These are phyloP conservation scores for Fusarium sp. DNA, from an alignment of 2,329 filamentous ascomycete species.

Conservation along the genomic window DNA sequence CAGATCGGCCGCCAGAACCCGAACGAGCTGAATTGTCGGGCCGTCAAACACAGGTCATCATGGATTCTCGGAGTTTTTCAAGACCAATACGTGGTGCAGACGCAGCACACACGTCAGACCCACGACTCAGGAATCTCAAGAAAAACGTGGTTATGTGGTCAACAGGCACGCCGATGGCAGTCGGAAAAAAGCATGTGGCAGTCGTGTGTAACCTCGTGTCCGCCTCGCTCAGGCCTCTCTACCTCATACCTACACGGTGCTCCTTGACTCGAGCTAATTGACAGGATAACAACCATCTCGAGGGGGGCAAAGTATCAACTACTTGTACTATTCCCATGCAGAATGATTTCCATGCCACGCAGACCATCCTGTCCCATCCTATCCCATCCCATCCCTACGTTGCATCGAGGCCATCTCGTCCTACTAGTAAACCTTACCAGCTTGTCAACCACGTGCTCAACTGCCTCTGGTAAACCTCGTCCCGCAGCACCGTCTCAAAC, in stretches of 20 bases:
- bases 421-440: conserved; percentile 33
- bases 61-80: conserved; percentile 20
- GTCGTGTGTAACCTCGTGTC: conserved; percentile 20
- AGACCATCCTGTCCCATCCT: not conserved
- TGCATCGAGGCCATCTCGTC: not conserved
- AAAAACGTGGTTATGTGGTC: conserved; percentile 20
- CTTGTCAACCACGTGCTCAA: conserved; percentile 46
- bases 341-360: too few relatives aligned
- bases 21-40: conserved; percentile 40
- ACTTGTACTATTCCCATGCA: conserved; percentile 17
- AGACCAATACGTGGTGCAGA: conserved; percentile 8
- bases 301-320: conserved; percentile 27
- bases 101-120: conserved; percentile 34
- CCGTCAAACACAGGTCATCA: conserved; percentile 20
- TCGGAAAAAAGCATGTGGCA: conserved; percentile 23
- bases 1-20: conserved; percentile 31
- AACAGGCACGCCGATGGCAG: conserved; percentile 25
- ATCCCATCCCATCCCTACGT: conserved; percentile 16
- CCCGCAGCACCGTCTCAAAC: conserved; percentile 42
- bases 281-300: conserved; percentile 16
- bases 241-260: conserved; percentile 19
- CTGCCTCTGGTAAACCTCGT: conserved; percentile 42
- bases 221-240: conserved; percentile 20
- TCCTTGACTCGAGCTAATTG: conserved; percentile 34
- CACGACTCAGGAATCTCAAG: conserved; percentile 35